These are phyloP conservation scores for Venturia effusa DNA, from an alignment of 2,329 filamentous ascomycete genomes.

Conservation along the genomic window DNA sequence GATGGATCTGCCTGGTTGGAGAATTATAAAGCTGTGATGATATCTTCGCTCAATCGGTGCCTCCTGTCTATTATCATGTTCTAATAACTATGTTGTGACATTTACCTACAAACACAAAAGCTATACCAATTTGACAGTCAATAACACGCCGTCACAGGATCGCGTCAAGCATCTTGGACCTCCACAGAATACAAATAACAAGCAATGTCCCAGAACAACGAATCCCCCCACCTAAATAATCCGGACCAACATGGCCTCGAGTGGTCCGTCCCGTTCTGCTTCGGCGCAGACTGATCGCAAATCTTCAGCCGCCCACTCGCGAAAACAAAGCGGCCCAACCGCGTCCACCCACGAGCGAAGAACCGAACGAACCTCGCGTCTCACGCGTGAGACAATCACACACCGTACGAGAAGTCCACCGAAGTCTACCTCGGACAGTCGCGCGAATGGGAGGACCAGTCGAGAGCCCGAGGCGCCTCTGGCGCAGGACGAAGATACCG, in stretches of 20 bases:
- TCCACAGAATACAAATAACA: not conserved
- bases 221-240: not conserved
- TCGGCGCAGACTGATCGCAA: conserved; percentile 1
- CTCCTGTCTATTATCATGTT: not conserved
- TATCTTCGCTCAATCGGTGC: not conserved
- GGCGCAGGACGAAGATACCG: not conserved
- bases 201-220: not conserved
- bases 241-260: not conserved
- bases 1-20: conserved; percentile 47
- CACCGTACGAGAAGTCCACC: conserved; percentile 26
- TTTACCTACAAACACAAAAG: not conserved
- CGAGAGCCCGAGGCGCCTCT: conserved; percentile 21
- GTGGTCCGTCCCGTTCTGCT: not conserved
- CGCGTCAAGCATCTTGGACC: not conserved
- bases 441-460: conserved; percentile 22
- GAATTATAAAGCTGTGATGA: conserved; percentile 45
- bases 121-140: not conserved
- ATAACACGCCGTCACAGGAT: not conserved
- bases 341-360: conserved; percentile 20
- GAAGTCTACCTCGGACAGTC: conserved; percentile 24
- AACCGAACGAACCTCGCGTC: conserved; percentile 25
- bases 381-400: conserved; percentile 25
- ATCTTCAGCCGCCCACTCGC: not conserved
- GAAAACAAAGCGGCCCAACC: not conserved
- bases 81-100: not conserved